A percentile compares a stretch with the other conserved stretches of the same genome.
Evolutionary conservation across 768 basidiomycete genomes (phyloP).

Genomic region (Tricholoma saponaceum): DNA sequence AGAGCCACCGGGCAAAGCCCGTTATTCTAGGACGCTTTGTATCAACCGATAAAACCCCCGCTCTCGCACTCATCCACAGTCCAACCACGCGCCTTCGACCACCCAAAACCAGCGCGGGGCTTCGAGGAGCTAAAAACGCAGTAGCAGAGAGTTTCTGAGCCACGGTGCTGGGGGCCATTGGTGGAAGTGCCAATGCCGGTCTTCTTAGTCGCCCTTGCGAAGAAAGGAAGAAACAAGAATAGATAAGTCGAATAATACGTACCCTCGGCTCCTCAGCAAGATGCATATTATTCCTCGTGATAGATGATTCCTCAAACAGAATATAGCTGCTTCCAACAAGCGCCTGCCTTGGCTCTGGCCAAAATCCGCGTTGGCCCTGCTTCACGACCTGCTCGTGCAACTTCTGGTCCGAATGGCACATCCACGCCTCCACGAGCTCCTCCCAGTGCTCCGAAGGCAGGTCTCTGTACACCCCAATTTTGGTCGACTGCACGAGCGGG

Average conservation of each 20-base stretch:
- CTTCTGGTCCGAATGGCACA: slow-evolving; percentile 92
- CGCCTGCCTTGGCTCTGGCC: slow-evolving; percentile 68
- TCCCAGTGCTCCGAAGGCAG: slow-evolving; percentile 97
- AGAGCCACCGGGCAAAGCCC: slow-evolving; percentile 37
- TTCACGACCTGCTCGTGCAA: slow-evolving; percentile 66
- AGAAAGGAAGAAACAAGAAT: slow-evolving; percentile 7
- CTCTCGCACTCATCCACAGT: slow-evolving; percentile 19
- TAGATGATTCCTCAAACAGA: slow-evolving; percentile 61
- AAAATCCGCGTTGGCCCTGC: slow-evolving; percentile 63
- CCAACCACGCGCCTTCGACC: slow-evolving; percentile 13
- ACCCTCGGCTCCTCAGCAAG: slow-evolving; percentile 48
- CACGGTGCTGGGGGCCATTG: slow-evolving; percentile 47
- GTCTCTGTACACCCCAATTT: slow-evolving; percentile 62
- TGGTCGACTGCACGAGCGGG: slow-evolving; percentile 59
- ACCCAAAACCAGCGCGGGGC: slow-evolving; percentile 57
- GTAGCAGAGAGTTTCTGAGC: slow-evolving; percentile 12
- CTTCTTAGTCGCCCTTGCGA: slow-evolving; percentile 82
- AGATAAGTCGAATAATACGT: slow-evolving; percentile 28
- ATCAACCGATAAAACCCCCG: slow-evolving; percentile 72
- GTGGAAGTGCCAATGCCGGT: slow-evolving; percentile 72
- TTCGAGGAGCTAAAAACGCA: slow-evolving; percentile 31
- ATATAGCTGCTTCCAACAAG: slow-evolving; percentile 91
- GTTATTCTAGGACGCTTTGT: slow-evolving; percentile 86
- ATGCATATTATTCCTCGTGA: slow-evolving; percentile 51
- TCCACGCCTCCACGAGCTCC: slow-evolving; percentile 96